A percentile compares a stretch with the other conserved stretches of the same genome.
These are phyloP conservation scores for Trichosporon sp. DNA, from an alignment of 1,284 basidiomycete genomes.

Conservation along the genomic window DNA sequence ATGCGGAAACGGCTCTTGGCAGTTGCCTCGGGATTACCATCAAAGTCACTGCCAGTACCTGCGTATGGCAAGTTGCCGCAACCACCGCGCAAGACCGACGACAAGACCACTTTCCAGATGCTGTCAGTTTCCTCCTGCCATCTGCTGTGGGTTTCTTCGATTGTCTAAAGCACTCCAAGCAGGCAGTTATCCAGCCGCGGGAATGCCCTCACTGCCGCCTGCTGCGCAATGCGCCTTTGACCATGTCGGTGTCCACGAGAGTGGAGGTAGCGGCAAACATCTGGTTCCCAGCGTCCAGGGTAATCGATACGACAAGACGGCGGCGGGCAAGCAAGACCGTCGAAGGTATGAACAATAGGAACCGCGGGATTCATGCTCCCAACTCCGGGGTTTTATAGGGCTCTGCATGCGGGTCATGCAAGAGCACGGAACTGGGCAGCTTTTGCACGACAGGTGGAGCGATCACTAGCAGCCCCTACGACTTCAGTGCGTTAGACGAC, in stretches of 20 bases:
- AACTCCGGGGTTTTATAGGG: neutral
- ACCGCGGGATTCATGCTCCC: neutral
- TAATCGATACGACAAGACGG: neutral
- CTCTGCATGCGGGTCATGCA: too few relatives aligned
- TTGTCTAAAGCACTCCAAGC: too few relatives aligned
- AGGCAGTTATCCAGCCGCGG: too few relatives aligned
- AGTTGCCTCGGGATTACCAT: too few relatives aligned
- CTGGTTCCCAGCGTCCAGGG: neutral
- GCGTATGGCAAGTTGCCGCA: too few relatives aligned
- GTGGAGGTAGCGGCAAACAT: too few relatives aligned
- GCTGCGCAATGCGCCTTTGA: neutral
- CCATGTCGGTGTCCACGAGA: neutral
- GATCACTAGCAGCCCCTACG: neutral
- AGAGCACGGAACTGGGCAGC: neutral
- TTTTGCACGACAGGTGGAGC: neutral
- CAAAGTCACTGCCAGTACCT: too few relatives aligned
- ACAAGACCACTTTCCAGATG: too few relatives aligned
- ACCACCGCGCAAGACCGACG: too few relatives aligned
- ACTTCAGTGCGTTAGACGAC: conserved; percentile 5
- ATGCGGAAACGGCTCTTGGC: too few relatives aligned
- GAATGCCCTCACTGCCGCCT: neutral
- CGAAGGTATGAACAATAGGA: neutral
- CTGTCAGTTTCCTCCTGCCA: too few relatives aligned
- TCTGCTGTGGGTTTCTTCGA: too few relatives aligned
- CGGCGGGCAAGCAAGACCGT: neutral